Base-by-base conservation (phyloP, 2,329 filamentous ascomycete genomes). In the Aspergillus versicolor region DNA sequence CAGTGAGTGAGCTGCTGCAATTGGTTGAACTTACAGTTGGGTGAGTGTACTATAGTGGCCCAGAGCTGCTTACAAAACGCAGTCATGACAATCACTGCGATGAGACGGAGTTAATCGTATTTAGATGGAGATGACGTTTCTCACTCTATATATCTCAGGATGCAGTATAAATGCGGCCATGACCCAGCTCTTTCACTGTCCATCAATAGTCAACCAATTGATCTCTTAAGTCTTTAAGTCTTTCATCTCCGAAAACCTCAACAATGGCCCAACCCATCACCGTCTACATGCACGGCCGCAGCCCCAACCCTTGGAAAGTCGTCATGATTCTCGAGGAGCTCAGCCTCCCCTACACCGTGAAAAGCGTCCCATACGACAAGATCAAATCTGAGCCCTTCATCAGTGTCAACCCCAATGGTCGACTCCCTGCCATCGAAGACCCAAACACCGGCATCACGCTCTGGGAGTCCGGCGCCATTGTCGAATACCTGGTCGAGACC, bases 361-460 rank as follows among this genome's bases (percentile, higher is more conserved):
- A 81, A 40, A 58, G 59, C 4, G 27, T 82, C 19, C 72, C 74
- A 3, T 17, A 47, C 5, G 76, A 77, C 63, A 72, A 77, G 5
- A 54, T 81, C 27, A 81, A 81, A 60, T 64, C 67, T 11, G 65
- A 70, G 5, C 64, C 68, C 2, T 82, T 71, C 67, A 63, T 73
- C 37, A 32, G 50, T 2, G 44, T 69, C 51, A 69, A 70, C 50
- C 66, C 65, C n/a, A 72, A 72, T 45, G 57, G 57, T 8, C 53
- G 57, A 15, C 44, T 59, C 12, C 57, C 57, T 3, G 24, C 57
- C 19, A 77, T 81, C 59, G 61, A 76, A 19, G 79, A 81, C 63
- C 78, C 77, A 1, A 80, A 80, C 66, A 78, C 74, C 0, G 71
- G 69, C 57, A 60, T 77, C 52, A 74, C 66, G n/a, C 60, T 77